Evolutionary conservation across 129 eudicot genomes (phyloP).

Genomic region (Pseudognaphalium luteoalbum): DNA sequence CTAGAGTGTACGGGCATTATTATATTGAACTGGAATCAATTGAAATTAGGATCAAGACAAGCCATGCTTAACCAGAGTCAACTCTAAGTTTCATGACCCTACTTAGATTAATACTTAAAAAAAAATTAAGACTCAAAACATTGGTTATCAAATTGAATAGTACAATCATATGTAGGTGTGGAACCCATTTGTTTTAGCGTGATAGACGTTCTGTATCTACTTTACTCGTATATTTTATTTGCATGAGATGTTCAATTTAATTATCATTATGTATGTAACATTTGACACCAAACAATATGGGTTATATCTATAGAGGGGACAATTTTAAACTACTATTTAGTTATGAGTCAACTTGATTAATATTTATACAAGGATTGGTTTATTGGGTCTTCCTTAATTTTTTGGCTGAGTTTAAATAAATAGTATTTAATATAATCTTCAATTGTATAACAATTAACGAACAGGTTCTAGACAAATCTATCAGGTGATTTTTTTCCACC

Average conservation of each 20-base stretch:
- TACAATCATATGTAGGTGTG: slow-evolving; percentile 33
- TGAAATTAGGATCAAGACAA: slow-evolving; percentile 33
- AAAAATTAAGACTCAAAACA: slow-evolving; percentile 16
- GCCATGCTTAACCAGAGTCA: slow-evolving; percentile 34
- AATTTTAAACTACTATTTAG: too few relatives aligned
- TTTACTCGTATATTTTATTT: slow-evolving; percentile 2
- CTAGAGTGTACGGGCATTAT: neutral
- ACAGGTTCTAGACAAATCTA: too few relatives aligned
- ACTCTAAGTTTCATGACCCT: slow-evolving; percentile 36
- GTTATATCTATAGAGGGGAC: too few relatives aligned
- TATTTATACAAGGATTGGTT: too few relatives aligned
- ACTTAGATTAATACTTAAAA: neutral
- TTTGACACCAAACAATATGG: too few relatives aligned
- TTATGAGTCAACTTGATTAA: too few relatives aligned
- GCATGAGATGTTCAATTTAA: slow-evolving; percentile 21
- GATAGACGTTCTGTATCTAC: slow-evolving; percentile 10
- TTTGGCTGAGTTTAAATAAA: too few relatives aligned
- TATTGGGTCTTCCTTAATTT: too few relatives aligned
- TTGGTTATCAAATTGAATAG: slow-evolving; percentile 27
- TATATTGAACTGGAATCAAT: slow-evolving; percentile 31
- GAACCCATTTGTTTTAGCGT: slow-evolving; percentile 27
- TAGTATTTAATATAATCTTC: too few relatives aligned
- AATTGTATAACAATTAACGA: too few relatives aligned
- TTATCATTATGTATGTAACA: too few relatives aligned
- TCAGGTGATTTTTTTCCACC: too few relatives aligned